Evolutionary conservation across 805 yeast species (phyloP), one percentile per base, ranked within the genome.

Genomic region (Sugiyamaella marilandica): DNA sequence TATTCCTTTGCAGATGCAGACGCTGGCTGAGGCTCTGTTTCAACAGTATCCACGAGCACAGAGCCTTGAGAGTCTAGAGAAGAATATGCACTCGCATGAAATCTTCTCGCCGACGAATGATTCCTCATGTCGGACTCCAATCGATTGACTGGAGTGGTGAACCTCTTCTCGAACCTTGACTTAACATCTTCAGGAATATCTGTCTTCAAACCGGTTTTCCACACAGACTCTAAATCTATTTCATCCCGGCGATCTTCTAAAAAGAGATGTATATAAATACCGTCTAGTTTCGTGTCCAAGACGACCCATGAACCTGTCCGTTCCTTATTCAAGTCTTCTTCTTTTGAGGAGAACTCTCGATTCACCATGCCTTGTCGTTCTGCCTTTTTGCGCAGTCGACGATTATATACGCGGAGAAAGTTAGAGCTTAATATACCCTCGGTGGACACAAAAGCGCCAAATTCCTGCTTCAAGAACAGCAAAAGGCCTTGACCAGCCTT

Each of bases 361-460:
- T 76, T 72, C 13, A 77, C 77, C 13, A 74, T 74, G n/a, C 75
- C 71, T 61, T 80, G 80, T 51, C 80, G 72, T 36, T 84, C 82
- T 41, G 70, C 65, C 57, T 81, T 73, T 47, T 77, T 77, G 37
- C 74, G 74, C 54, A 82, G 64, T 54, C 87, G 69, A 50, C 80
- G 76, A 53, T 73, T 76, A 52, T 74, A 73, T 53, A 75, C 76
- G 45, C 80, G 75, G 21, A 81, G 70, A 24, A 77, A 75, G 37
- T 82, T 80, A 8, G 79, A 71, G 34, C 84, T 84, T 2, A 82
- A 74, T 50, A 85, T 70, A 0, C 97, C 98, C 62, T 90, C 96
- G 2, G 83, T 72, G 5, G 68, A 62, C 0, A 94, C 84, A 0
- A 76, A 57, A 1, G 66, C 64, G 9, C 70, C 66, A 51, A 68